Evolutionary conservation across 129 eudicot genomes (phyloP), one percentile per base, ranked within the genome.

Genomic region (Saussurea involucrata): DNA sequence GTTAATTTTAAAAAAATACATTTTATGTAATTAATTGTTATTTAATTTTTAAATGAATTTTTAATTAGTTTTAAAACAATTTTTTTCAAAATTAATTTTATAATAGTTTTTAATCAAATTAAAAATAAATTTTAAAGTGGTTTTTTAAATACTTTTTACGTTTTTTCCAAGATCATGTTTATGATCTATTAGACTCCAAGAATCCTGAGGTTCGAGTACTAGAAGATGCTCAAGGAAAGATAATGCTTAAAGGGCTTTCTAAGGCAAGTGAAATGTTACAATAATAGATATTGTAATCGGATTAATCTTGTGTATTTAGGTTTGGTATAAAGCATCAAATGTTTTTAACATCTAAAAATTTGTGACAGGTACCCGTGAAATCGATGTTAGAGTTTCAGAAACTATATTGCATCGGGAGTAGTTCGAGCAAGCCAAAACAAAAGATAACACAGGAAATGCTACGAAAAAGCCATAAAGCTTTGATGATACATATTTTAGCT

Each of bases 221-320:
- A 24, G 99, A 92, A 74, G 91, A 81, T 77, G 89, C 83, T 44
- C 90, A 83, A 8, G 96, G 99, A 1, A 86, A 86, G 79, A 85
- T 92, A 70, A 87, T 72, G 24, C 85, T 95, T 8, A 95, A 88
- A 81, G 96, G 96, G 20, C 88, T 95, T 66, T 88, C 92, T 28
- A 77, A 86, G 93, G 98, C 76, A 86, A 85, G 86, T 78, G 32
- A 67, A 73, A 33, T 36, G 34, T 24, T 61, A 67, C 28, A 73
- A 18, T 34, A 9, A 31, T 73, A 12, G n/a, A 67, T 25, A 17
- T 25, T 10, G 8, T 28, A 68, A 67, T 28, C 1, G 15, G 28
- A 25, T 55, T 36, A 18, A n/a, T 55, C 64, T 53, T 66, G 21
- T 17, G 28, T 25, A 11, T 78, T 8, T 78, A n/a, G 10, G 71